phyloP scores from a whole-genome alignment of 768 basidiomycete genomes.

The Harrya chromipes region DNA sequence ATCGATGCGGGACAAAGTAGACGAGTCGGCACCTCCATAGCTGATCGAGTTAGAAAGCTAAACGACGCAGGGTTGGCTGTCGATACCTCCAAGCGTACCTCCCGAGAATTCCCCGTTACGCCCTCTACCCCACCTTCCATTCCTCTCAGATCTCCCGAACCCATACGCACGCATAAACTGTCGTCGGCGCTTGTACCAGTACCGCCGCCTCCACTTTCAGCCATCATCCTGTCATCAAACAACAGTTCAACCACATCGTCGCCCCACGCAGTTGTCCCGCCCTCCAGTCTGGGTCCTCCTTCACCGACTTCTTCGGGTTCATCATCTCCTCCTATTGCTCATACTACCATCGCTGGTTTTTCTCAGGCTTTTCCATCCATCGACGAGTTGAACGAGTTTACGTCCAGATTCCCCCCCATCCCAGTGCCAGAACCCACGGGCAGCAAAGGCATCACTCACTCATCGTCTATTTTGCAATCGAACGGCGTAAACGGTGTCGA shows the following conservation, averaged over 20 bases:
- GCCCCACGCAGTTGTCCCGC: conserved; percentile 65
- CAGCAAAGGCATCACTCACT: conserved; percentile 16
- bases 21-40: conserved; percentile 65
- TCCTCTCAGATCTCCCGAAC: conserved; percentile 30
- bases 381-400: conserved; percentile 65
- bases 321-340: conserved; percentile 50
- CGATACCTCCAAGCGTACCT: conserved; percentile 53
- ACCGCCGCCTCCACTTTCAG: conserved; percentile 17
- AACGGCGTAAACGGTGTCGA: conserved; percentile 31
- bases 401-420: conserved; percentile 47
- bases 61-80: conserved; percentile 68
- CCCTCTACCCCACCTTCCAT: conserved; percentile 30
- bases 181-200: conserved; percentile 34
- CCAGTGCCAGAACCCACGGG: conserved; percentile 42
- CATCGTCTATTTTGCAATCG: conserved; percentile 24
- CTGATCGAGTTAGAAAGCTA: conserved; percentile 76
- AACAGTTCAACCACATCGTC: conserved; percentile 39
- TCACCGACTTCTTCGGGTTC: conserved; percentile 71
- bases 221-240: conserved; percentile 20
- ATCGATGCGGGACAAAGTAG: conserved; percentile 35
- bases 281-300: conserved; percentile 70
- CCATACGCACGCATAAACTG: conserved; percentile 38
- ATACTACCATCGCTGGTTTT: conserved; percentile 52
- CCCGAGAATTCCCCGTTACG: conserved; percentile 47
- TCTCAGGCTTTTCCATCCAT: conserved; percentile 71